Conservation (phyloP, 805 yeast species). For the Millerago galiae region DNA sequence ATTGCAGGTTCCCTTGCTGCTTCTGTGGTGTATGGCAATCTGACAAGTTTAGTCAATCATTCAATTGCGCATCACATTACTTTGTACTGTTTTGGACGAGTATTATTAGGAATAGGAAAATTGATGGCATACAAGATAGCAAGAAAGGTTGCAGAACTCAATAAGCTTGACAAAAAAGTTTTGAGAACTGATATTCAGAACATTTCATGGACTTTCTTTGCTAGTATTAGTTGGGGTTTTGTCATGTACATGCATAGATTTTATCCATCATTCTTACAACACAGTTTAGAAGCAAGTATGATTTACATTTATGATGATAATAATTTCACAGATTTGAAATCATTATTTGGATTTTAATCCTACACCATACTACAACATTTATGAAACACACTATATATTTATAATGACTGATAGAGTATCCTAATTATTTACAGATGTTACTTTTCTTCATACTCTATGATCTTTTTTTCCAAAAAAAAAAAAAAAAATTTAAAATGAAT, state of each 20-base stretch:
- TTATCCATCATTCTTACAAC: conserved; percentile 57
- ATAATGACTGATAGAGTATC: no score
- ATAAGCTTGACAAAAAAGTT: conserved; percentile 7
- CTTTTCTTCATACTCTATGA: no score
- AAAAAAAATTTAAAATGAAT: no score
- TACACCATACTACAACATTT: background rate
- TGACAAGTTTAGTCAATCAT: conserved; percentile 27
- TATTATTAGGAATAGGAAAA: conserved; percentile 49
- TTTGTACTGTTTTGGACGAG: conserved; percentile 65
- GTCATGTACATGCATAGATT: conserved; percentile 65
- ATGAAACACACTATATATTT: no score
- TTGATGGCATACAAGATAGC: conserved; percentile 20
- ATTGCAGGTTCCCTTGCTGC: conserved; percentile 36
- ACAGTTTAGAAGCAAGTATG: conserved; percentile 61
- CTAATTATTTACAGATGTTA: no score
- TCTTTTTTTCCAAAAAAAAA: no score
- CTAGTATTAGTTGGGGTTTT: conserved; percentile 64
- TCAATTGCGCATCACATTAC: conserved; percentile 69
- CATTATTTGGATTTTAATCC: conserved; percentile 31
- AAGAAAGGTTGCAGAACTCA: background rate
- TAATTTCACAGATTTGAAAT: conserved; percentile 41
- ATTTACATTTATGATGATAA: conserved; percentile 64
- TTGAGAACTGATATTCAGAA: conserved; percentile 23
- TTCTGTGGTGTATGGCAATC: conserved; percentile 34
- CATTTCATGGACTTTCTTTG: conserved; percentile 50